Evolutionary conservation across 768 basidiomycete genomes (phyloP).

Genomic region (Boletus patriciae): DNA sequence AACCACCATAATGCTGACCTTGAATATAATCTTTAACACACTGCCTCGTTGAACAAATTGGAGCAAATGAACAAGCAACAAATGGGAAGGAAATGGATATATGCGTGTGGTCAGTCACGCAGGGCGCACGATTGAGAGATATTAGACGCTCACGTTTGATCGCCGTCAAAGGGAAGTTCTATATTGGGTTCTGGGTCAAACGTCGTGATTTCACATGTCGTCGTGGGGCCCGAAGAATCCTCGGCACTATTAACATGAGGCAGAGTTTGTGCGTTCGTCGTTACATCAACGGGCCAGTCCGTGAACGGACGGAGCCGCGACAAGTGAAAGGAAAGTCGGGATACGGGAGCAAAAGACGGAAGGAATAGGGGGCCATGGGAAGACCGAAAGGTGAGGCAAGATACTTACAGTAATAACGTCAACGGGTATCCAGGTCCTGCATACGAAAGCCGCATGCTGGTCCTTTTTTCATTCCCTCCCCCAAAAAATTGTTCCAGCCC

Average conservation of each 20-base stretch:
- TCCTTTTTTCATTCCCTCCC: conserved; percentile 56
- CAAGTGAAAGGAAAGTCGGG: not conserved
- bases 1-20: conserved; percentile 43
- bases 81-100: not conserved
- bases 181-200: conserved; percentile 80
- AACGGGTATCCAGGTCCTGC: conserved; percentile 75
- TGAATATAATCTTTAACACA: conserved; percentile 80
- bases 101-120: conserved; percentile 9
- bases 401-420: conserved; percentile 70
- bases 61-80: not conserved
- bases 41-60: conserved; percentile 36
- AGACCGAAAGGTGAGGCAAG: not conserved
- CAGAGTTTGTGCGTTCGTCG: not conserved
- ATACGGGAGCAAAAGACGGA: not conserved
- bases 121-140: not conserved
- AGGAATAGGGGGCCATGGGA: not conserved
- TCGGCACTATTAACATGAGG: conserved; percentile 52
- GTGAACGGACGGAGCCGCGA: conserved; percentile 1
- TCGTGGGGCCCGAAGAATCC: conserved; percentile 78
- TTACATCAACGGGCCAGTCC: conserved; percentile 2
- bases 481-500: conserved; percentile 61
- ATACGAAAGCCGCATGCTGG: conserved; percentile 86
- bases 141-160: conserved; percentile 48
- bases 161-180: conserved; percentile 75
- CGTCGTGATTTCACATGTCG: conserved; percentile 83